Percentiles rank a stretch among this genome's conserved stretches.
These are phyloP conservation scores for Spergularia azorica DNA, from an alignment of 179 eudicot species.

Conservation along the genomic window DNA sequence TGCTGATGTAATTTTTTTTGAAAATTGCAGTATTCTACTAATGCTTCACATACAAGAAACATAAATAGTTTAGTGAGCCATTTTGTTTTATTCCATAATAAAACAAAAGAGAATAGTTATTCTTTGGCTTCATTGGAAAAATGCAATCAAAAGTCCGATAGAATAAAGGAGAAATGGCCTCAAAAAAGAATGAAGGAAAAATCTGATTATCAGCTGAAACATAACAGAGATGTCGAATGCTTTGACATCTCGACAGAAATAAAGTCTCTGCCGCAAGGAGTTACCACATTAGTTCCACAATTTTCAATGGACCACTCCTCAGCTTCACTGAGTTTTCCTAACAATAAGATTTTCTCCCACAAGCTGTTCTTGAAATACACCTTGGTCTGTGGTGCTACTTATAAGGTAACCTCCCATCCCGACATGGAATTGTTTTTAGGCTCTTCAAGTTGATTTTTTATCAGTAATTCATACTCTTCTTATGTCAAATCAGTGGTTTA, in stretches of 20 bases:
- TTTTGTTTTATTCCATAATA: constrained; percentile 11
- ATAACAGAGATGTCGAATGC: background rate
- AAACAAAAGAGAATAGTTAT: background rate
- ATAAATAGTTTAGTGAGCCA: background rate
- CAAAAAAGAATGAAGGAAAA: background rate
- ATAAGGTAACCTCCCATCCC: background rate
- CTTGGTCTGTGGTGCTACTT: background rate
- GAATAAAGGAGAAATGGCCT: no score
- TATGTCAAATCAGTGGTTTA: background rate
- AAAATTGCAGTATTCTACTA: background rate
- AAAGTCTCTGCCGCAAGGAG: background rate
- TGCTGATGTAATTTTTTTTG: no score
- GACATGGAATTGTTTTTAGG: background rate
- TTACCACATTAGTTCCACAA: background rate
- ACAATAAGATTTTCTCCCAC: background rate
- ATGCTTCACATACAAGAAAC: background rate
- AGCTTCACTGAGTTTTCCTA: background rate
- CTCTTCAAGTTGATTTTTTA: background rate
- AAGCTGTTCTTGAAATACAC: no score
- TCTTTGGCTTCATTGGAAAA: background rate
- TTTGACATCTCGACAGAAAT: background rate
- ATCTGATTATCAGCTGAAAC: background rate
- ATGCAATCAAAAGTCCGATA: background rate
- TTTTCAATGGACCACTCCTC: background rate
- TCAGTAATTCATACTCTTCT: background rate